Conservation (phyloP, 2,329 filamentous ascomycete species). For the Penicillium hordei region DNA sequence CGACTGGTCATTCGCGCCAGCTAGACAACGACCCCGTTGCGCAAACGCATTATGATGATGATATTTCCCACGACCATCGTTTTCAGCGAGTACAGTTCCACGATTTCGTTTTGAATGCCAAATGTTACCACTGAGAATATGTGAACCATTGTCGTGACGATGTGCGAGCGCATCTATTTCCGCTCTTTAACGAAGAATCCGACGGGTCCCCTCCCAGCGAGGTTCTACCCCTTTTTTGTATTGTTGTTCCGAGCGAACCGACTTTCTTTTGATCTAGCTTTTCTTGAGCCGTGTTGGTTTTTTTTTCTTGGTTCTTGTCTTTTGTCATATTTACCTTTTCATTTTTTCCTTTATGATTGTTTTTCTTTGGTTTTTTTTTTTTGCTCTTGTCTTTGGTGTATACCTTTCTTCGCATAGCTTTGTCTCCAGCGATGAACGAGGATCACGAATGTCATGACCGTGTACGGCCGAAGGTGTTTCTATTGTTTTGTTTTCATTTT, state of each 20-base stretch:
- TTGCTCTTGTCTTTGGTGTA: constrained; percentile 32
- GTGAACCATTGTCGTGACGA: constrained; percentile 25
- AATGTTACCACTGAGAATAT: constrained; percentile 28
- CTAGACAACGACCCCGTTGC: constrained; percentile 47
- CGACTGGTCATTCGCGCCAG: constrained; percentile 95
- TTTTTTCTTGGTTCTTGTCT: constrained; percentile 3
- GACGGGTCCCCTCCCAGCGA: constrained; percentile 15
- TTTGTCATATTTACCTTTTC: constrained; percentile 33
- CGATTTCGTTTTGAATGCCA: constrained; percentile 17
- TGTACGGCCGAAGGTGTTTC: constrained; percentile 37
- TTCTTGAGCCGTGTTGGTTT: constrained; percentile 16
- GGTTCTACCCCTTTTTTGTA: constrained; percentile 11
- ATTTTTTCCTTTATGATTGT: constrained; percentile 23
- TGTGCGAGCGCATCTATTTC: constrained; percentile 23
- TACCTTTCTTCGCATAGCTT: constrained; percentile 40
- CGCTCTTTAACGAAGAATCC: constrained; percentile 18
- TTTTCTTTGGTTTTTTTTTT: constrained; percentile 22
- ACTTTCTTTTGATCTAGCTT: constrained; percentile 26
- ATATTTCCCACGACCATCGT: constrained; percentile 23
- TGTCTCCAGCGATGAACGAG: constrained; percentile 41
- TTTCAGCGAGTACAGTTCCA: constrained; percentile 19
- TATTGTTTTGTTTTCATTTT: constrained; percentile 20
- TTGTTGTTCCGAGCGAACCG: constrained; percentile 19
- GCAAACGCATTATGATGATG: constrained; percentile 28
- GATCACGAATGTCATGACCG: constrained; percentile 45